A percentile compares a stretch with the other conserved stretches of the same genome.
These are phyloP conservation scores for Multifurca ochricompacta DNA, from an alignment of 768 basidiomycete genomes.

Conservation along the genomic window DNA sequence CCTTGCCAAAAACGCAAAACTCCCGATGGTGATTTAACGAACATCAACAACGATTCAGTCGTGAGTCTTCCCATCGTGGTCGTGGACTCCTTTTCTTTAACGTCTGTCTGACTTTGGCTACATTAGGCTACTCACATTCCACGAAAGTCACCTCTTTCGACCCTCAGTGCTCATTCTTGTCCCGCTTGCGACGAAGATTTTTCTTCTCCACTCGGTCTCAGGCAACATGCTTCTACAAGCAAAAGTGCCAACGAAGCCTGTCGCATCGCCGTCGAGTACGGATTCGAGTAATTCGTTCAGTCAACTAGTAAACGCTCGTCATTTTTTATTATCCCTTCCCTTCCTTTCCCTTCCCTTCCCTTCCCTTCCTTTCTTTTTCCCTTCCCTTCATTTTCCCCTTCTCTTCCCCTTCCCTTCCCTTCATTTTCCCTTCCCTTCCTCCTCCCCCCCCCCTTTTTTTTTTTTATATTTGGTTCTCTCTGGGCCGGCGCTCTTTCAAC, in stretches of 20 bases:
- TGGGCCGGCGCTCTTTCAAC: neutral
- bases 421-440: neutral
- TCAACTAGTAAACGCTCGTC: conserved; percentile 14
- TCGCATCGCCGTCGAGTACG: conserved; percentile 64
- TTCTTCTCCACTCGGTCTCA: conserved; percentile 47
- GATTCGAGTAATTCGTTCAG: conserved; percentile 45
- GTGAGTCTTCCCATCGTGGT: conserved; percentile 3
- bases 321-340: neutral
- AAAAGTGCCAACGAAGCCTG: conserved; percentile 58
- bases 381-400: too few relatives aligned
- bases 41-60: conserved; percentile 5
- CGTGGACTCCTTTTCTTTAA: conserved; percentile 11
- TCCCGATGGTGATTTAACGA: conserved; percentile 13
- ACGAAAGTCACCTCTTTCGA: conserved; percentile 18
- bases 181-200: conserved; percentile 70
- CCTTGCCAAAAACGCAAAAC: conserved; percentile 20
- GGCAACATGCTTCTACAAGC: conserved; percentile 48
- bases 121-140: conserved; percentile 11
- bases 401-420: too few relatives aligned
- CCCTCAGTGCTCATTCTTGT: conserved; percentile 45
- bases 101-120: neutral
- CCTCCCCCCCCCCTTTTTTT: neutral
- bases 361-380: too few relatives aligned
- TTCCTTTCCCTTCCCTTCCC: too few relatives aligned
- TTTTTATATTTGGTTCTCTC: neutral